Evolutionary conservation across 352 stramenopile species (phyloP), one percentile per base, ranked within the genome.

Genomic region (Phytopythium litorale): DNA sequence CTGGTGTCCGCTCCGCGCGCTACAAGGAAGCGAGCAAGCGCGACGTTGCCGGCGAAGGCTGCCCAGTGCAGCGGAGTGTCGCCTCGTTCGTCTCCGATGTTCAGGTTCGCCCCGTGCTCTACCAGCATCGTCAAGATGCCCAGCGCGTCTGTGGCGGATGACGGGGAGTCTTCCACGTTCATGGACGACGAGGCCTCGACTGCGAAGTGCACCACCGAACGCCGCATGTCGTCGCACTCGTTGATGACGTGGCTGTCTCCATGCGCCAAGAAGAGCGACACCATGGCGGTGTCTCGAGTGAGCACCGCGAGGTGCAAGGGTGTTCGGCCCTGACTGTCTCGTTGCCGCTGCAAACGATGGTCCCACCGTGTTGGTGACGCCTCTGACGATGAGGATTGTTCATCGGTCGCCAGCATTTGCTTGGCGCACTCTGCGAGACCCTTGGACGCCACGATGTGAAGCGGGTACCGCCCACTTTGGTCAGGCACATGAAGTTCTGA

Each of bases 41-140:
- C 42, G 15, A 62, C 38, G 23, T 78, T 75, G 49, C 85, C 85
- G 1, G 69, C 77, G 15, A 87, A 71, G 0, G 83, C 85, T 1
- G 81, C 73, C 66, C 71, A 91, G 64, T 94, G 85, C 28, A 94
- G 61, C 21, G 80, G 68, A 0, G 79, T 90, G 51, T 91, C 85
- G 6, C 85, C 83, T 40, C 83, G 66, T 67, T 86, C 77, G 32
- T 94, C 85, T 0, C 60, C 63, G 12, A 71, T 58, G 58, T 88
- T 85, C 28, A 84, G 19, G 32, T 77, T 71, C 9, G 71, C 78
- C 37, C 79, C 72, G 19, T 67, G 54, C 33, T 76, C 60, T 0
- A 65, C 55, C 1, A 86, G 52, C 30, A 77, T 38, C 49, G 63
- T 60, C 48, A 75, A 56, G 12, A 80, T 28, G 4, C 33, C 38